Evolutionary conservation across 208 protist genomes (phyloP), one percentile per base, ranked within the genome.

Genomic region (Strigomonas galati): DNA sequence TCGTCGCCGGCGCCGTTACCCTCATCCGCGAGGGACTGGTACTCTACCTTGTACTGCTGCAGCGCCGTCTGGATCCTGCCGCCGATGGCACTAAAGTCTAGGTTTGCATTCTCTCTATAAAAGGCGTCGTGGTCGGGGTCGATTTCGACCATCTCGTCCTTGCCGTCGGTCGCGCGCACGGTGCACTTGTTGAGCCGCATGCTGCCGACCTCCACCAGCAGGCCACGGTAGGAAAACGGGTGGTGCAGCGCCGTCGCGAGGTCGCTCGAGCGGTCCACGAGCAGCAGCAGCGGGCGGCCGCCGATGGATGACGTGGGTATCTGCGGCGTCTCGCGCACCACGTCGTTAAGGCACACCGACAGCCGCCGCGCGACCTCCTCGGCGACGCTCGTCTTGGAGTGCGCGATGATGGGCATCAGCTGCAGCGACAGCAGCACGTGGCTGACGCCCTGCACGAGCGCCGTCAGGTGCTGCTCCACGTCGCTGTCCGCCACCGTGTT

Each of bases 171-270:
- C 19, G 71, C 74, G 28, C 46, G 72, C 21, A 91, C 59, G 30
- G 62, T 60, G 54, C 83, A 89, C 58, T 87, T 93, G 73, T 97
- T 97, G 53, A 97, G 74, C 37, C 73, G 72, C 87, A 97, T 92
- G 56, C 78, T 74, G 14, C 79, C 81, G 21, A 85, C 53, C 64
- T 97, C 92, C 9, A 89, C 74, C 6, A 97, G 71, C 14, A 97
- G 72, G 26, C 87, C 87, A 49, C 87, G 89, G 69, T 97, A 97
- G 28, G 85, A 85, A 73, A 94, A 97, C 12, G 89, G 87, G 75
- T 97, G 92, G 72, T 93, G 85, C 31, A 97, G 76, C 30, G 83
- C 81, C 15, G 84, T 85, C 24, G 89, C 83, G 26, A 97, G 55
- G 71, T 97, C 92, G 56, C 72, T 87, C 23, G 78, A 63, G 24